Percentiles rank a stretch among this genome's conserved stretches.
Evolutionary conservation across 1,139 yeast genomes (phyloP).

Genomic region (Hemisphaericaspora lyxosophila): DNA sequence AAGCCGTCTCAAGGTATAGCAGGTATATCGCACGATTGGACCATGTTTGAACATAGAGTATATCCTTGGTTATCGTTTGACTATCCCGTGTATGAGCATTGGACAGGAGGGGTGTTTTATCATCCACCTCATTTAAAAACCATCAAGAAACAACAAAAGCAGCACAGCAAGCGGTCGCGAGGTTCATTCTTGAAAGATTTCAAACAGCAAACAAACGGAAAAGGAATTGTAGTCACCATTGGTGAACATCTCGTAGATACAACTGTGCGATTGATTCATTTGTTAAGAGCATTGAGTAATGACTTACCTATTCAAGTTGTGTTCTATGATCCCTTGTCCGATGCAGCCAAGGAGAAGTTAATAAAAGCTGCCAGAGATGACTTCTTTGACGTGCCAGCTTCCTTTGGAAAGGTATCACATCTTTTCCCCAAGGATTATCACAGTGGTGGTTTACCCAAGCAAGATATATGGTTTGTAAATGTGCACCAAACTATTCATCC

Average conservation of each 20-base stretch:
- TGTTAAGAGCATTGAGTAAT: slow-evolving; percentile 47
- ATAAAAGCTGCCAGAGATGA: slow-evolving; percentile 31
- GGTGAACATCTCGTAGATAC: slow-evolving; percentile 44
- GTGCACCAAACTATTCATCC: slow-evolving; percentile 30
- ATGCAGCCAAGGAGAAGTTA: slow-evolving; percentile 23
- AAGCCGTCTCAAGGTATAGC: too few relatives aligned
- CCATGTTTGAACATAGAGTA: slow-evolving; percentile 25
- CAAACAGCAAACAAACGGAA: slow-evolving; percentile 40
- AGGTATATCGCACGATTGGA: too few relatives aligned
- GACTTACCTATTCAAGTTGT: slow-evolving; percentile 56
- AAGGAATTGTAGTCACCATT: slow-evolving; percentile 54
- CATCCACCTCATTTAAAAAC: slow-evolving; percentile 39
- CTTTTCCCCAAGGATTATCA: slow-evolving; percentile 25
- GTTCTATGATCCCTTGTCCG: slow-evolving; percentile 34
- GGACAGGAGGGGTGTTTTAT: slow-evolving; percentile 40
- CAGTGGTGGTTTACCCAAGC: slow-evolving; percentile 32
- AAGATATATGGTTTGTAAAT: slow-evolving; percentile 45
- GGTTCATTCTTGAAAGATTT: slow-evolving; percentile 34
- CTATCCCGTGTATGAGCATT: slow-evolving; percentile 43
- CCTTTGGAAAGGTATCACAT: slow-evolving; percentile 23
- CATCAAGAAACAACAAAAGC: slow-evolving; percentile 8
- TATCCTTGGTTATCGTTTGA: slow-evolving; percentile 47
- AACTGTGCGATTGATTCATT: slow-evolving; percentile 42
- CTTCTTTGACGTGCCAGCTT: slow-evolving; percentile 25
- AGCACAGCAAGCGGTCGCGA: background rate